These are phyloP conservation scores for Porogramme epimiltina DNA, from an alignment of 1,284 basidiomycete species.

Conservation along the genomic window DNA sequence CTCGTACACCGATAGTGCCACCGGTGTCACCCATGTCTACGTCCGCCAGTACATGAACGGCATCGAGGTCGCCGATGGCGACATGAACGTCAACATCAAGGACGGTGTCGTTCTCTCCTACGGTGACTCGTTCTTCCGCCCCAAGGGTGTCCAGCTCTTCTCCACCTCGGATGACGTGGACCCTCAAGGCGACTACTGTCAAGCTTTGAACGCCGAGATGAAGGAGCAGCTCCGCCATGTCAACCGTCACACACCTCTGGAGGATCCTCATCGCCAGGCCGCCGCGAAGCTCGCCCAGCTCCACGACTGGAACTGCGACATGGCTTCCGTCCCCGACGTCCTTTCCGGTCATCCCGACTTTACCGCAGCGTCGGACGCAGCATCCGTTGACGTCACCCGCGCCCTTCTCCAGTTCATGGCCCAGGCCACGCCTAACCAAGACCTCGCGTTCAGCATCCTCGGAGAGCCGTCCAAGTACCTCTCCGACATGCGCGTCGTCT, in stretches of 20 bases:
- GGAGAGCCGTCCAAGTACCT: conserved; percentile 52
- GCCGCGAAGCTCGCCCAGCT: conserved; percentile 46
- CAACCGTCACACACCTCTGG: conserved; percentile 17
- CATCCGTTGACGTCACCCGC: conserved; percentile 44
- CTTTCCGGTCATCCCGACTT: conserved; percentile 28
- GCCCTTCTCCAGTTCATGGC: conserved; percentile 79
- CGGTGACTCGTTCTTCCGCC: conserved; percentile 78
- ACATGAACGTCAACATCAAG: conserved; percentile 89
- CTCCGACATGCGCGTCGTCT: conserved; percentile 50
- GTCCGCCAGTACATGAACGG: conserved; percentile 81
- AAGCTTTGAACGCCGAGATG: conserved; percentile 45
- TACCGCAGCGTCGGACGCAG: conserved; percentile 24
- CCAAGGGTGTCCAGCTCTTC: conserved; percentile 44
- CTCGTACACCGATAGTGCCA: conserved; percentile 84
- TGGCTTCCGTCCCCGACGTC: conserved; percentile 38
- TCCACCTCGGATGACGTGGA: conserved; percentile 39
- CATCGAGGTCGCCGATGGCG: conserved; percentile 84
- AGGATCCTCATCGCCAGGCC: conserved; percentile 34
- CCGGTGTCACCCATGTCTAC: conserved; percentile 86
- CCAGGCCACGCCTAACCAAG: conserved; percentile 64
- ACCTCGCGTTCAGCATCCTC: conserved; percentile 52
- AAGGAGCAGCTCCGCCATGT: conserved; percentile 26
- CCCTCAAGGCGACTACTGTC: conserved; percentile 62
- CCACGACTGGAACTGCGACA: conserved; percentile 58
- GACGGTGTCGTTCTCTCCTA: conserved; percentile 79